A percentile compares a stretch with the other conserved stretches of the same genome.
phyloP scores from a whole-genome alignment of 805 yeast genomes.

The Kuraishia piskuri region DNA sequence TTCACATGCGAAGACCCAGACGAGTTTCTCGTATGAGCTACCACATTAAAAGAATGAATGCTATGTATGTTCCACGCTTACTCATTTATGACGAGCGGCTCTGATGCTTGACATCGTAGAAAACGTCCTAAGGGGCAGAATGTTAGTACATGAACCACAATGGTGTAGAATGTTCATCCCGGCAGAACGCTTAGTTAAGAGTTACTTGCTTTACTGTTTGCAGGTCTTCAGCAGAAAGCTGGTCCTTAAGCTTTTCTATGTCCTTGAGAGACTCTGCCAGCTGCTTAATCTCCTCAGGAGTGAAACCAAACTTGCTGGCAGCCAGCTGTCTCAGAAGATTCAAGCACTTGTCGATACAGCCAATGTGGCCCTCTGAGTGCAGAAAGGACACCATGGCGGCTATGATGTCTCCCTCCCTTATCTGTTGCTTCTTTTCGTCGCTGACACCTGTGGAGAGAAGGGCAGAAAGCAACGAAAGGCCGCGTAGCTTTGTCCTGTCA shows the following conservation, averaged over 20 bases:
- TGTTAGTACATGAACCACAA: slow-evolving; percentile 2
- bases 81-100: background rate
- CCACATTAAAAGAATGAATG: too few relatives aligned
- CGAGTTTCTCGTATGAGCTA: slow-evolving; percentile 19
- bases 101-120: slow-evolving; percentile 23
- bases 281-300: slow-evolving; percentile 28
- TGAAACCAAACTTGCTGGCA: slow-evolving; percentile 35
- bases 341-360: slow-evolving; percentile 49
- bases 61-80: too few relatives aligned
- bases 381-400: slow-evolving; percentile 24
- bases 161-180: background rate
- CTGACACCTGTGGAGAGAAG: slow-evolving; percentile 44
- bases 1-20: slow-evolving; percentile 42
- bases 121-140: slow-evolving; percentile 13
- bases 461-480: slow-evolving; percentile 51
- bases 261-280: slow-evolving; percentile 27
- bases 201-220: slow-evolving; percentile 37
- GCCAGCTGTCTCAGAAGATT: slow-evolving; percentile 40
- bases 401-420: slow-evolving; percentile 28
- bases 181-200: background rate
- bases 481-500: slow-evolving; percentile 41
- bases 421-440: slow-evolving; percentile 27
- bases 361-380: slow-evolving; percentile 29
- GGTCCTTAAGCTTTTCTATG: slow-evolving; percentile 35
- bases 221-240: slow-evolving; percentile 47